Conservation (phyloP, 495 filamentous ascomycete genomes). For the Penicillium macrosclerotiorum region DNA sequence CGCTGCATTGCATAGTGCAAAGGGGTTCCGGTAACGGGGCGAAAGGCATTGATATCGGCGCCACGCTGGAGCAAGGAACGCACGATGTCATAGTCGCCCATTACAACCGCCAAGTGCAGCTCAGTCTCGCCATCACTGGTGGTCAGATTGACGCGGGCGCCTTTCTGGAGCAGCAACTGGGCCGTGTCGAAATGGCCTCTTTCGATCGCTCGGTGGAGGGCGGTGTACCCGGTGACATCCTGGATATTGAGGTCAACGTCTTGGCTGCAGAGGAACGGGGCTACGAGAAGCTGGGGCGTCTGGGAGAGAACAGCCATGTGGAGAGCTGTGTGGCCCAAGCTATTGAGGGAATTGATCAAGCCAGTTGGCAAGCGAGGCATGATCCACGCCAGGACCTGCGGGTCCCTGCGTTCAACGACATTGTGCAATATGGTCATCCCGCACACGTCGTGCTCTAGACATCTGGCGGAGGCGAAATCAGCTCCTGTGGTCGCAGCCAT, state of each 20-base stretch:
- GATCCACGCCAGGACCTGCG: too few relatives aligned
- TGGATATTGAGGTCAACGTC: too few relatives aligned
- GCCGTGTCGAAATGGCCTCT: background rate
- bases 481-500: background rate
- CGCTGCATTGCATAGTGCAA: background rate
- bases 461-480: background rate
- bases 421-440: background rate
- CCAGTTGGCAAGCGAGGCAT: background rate
- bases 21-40: background rate
- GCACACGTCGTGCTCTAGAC: background rate
- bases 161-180: background rate
- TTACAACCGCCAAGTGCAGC: background rate
- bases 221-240: constrained; percentile 1
- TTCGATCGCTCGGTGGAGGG: background rate
- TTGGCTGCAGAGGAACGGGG: too few relatives aligned
- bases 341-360: background rate
- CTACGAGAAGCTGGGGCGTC: too few relatives aligned
- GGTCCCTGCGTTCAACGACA: background rate
- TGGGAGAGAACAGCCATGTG: too few relatives aligned
- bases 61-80: background rate
- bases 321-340: background rate
- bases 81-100: background rate
- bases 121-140: background rate
- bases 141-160: background rate
- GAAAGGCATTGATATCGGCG: background rate